A percentile compares a stretch with the other conserved stretches of the same genome.
Evolutionary conservation across 352 stramenopile species (phyloP).

Genomic region (Achlya hypogyna): DNA sequence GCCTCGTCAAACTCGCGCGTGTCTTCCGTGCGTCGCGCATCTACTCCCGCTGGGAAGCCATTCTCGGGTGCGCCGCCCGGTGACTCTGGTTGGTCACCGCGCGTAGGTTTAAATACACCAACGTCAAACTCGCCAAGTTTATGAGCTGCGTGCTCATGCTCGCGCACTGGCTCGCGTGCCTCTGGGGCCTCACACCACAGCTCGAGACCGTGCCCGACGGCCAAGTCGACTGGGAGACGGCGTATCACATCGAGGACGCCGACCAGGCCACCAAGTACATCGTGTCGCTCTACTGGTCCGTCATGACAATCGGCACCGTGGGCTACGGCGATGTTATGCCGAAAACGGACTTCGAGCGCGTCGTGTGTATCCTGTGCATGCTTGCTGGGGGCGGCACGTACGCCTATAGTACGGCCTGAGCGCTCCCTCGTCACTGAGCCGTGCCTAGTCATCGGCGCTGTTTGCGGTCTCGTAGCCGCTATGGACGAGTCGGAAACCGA

Average conservation of each 20-base stretch:
- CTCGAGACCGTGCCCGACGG: slow-evolving; percentile 4
- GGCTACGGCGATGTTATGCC: slow-evolving; percentile 51
- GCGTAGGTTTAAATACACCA: slow-evolving; percentile 20
- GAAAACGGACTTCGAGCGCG: slow-evolving; percentile 20
- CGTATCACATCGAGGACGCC: slow-evolving; percentile 22
- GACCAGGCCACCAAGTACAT: slow-evolving; percentile 45
- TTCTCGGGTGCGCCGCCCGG: slow-evolving; percentile 16
- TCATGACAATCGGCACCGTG: slow-evolving; percentile 79
- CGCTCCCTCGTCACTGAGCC: neutral
- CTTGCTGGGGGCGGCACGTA: slow-evolving; percentile 15
- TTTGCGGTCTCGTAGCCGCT: slow-evolving; percentile 15
- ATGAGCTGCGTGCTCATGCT: slow-evolving; percentile 18
- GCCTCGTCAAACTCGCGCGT: slow-evolving; percentile 20
- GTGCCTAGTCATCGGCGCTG: slow-evolving; percentile 20
- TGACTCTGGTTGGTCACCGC: neutral
- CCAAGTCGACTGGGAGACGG: neutral
- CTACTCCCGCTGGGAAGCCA: slow-evolving; percentile 22
- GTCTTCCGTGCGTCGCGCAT: slow-evolving; percentile 20
- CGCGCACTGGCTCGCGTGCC: slow-evolving; percentile 16
- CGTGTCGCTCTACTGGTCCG: slow-evolving; percentile 66
- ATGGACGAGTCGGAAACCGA: slow-evolving; percentile 22
- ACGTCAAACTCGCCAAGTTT: slow-evolving; percentile 22
- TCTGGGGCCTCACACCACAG: slow-evolving; percentile 14
- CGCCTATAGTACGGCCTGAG: slow-evolving; percentile 14
- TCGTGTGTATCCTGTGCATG: slow-evolving; percentile 17